phyloP scores from a whole-genome alignment of 768 basidiomycete species.

The Neoboletus magnificus region DNA sequence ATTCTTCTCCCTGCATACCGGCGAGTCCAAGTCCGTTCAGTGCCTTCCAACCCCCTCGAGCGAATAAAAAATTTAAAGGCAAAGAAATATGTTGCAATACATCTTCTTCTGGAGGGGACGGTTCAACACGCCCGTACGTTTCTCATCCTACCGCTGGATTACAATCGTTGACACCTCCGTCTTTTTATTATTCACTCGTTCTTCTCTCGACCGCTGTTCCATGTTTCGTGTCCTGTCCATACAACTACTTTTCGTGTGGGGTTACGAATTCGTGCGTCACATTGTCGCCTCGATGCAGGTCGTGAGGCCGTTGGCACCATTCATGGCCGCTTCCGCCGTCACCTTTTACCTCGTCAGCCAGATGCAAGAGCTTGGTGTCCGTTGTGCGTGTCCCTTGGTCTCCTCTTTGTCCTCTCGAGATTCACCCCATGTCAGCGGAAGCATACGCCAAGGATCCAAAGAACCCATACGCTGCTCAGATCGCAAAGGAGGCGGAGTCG shows the following conservation, averaged over 20 bases:
- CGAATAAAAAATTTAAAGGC: not conserved
- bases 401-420: not conserved
- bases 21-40: not conserved
- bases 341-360: conserved; percentile 66
- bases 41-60: not conserved
- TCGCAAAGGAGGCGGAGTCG: conserved; percentile 60
- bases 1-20: not conserved
- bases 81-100: conserved; percentile 21
- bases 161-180: not conserved
- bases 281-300: conserved; percentile 42
- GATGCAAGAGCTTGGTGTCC: conserved; percentile 64
- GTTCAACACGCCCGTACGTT: conserved; percentile 28
- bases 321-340: conserved; percentile 61
- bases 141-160: not conserved
- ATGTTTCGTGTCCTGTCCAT: not conserved
- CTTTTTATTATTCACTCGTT: not conserved
- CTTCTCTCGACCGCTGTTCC: not conserved
- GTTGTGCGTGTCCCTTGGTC: conserved; percentile 51
- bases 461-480: conserved; percentile 78
- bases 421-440: conserved; percentile 44
- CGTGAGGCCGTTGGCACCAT: conserved; percentile 74
- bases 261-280: not conserved
- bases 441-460: conserved; percentile 70
- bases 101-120: conserved; percentile 27
- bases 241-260: not conserved